A percentile compares a stretch with the other conserved stretches of the same genome.
phyloP scores from a whole-genome alignment of 192 early-diverging fungal species.

The Coemansia sp. region DNA sequence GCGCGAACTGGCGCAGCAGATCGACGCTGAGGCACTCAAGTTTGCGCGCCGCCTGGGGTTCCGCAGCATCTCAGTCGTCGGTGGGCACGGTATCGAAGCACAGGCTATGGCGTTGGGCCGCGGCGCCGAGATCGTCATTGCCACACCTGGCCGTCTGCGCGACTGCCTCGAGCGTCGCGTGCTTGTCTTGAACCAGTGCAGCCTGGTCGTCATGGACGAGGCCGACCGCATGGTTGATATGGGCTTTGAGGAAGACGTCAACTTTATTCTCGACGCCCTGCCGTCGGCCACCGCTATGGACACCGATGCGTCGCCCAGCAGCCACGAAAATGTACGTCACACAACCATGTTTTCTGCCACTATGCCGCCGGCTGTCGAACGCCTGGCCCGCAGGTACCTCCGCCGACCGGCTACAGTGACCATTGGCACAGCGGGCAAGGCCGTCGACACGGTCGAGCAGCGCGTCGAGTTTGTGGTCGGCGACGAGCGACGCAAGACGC shows the following conservation, averaged over 20 bases:
- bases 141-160: constrained; percentile 93
- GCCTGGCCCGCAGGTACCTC: constrained; percentile 92
- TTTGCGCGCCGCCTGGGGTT: constrained; percentile 86
- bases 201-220: constrained; percentile 99
- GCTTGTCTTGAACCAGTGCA: constrained; percentile 89
- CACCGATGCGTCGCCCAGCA: constrained; percentile 19
- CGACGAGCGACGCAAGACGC: constrained; percentile 72
- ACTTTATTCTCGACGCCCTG: constrained; percentile 91
- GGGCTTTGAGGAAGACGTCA: constrained; percentile 95
- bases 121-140: constrained; percentile 96
- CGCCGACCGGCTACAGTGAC: constrained; percentile 89
- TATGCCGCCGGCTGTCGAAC: constrained; percentile 94
- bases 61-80: constrained; percentile 81
- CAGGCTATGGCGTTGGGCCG: constrained; percentile 87
- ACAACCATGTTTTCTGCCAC: constrained; percentile 99
- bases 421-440: constrained; percentile 95
- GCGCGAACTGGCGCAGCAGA: constrained; percentile 96
- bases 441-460: constrained; percentile 96
- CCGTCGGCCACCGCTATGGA: constrained; percentile 68
- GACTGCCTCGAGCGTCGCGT: constrained; percentile 91
- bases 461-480: constrained; percentile 89
- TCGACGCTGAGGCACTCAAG: constrained; percentile 90
- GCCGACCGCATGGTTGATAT: constrained; percentile 95
- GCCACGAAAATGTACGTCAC: constrained; percentile 69
- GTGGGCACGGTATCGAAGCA: constrained; percentile 84